Base-by-base conservation (phyloP, 139 green algal genomes). In the Pleodorina starrii region DNA sequence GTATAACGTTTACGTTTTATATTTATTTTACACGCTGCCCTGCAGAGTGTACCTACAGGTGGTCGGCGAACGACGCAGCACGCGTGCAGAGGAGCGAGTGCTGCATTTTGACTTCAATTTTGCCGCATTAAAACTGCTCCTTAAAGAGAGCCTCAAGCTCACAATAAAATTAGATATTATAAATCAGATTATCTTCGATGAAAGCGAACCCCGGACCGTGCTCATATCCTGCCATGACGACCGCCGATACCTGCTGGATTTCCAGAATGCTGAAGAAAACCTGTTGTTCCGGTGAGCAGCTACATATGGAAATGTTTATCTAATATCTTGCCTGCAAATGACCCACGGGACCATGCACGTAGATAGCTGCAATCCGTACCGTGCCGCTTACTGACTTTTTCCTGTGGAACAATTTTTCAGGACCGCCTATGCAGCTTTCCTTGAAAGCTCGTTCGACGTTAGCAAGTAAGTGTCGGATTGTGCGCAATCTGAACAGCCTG, bases 151-250 rank as follows among this genome's bases (percentile, higher is more conserved):
- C 42, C n/a, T 90, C 0, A 85, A 85, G 38, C 35, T 77, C 9
- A 78, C 73, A 1, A 90, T 90, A 46, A 84, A 85, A 73, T 44
- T 90, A 4, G 85, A 90, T 40, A 43, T 90, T 5, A 90, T 90
- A n/a, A 90, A 90, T n/a, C 85, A 90, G 51, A 79, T 94, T 27
- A 89, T 91, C 36, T 94, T 92, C 80, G 91, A 94, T 66, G 89
- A 91, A 32, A 81, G 59, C 9, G 90, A 94, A 84, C 92, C 90
- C 6, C 87, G 90, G 77, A 93, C 76, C 51, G 78, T 92, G 42
- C 86, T 94, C 27, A 82, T 93, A 32, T 91, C 84, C 21, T 92
- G 84, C 72, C 85, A 89, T 29, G 91, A 89, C 66, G 89, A 93
- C 44, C 69, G 85, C 7, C 85, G 92, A 17, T 90, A 89, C 69